These are phyloP conservation scores for Nannochloropsis gaditana DNA, from an alignment of 108 stramenopile species.

Conservation along the genomic window DNA sequence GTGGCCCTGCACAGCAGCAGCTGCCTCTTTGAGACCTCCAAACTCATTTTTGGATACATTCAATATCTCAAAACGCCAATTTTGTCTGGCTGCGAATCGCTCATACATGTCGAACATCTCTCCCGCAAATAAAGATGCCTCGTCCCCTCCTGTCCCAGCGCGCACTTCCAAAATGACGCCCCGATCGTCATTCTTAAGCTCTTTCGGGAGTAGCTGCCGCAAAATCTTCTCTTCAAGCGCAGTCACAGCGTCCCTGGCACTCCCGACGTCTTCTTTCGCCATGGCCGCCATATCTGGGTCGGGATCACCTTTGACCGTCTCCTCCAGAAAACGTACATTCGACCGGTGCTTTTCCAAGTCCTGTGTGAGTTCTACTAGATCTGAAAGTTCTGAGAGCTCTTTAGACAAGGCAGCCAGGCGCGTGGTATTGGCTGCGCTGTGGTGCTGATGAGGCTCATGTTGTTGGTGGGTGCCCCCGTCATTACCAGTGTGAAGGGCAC, in stretches of 20 bases:
- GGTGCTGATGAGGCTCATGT: background rate
- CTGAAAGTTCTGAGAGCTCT: background rate
- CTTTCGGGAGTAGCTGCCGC: constrained; percentile 28
- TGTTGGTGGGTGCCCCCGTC: background rate
- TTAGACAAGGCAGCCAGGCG: background rate
- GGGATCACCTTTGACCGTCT: constrained; percentile 12
- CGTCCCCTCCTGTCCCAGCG: constrained; percentile 92
- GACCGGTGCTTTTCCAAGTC: background rate
- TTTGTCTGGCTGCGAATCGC: constrained; percentile 66
- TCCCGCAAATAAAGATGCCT: constrained; percentile 84
- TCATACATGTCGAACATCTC: constrained; percentile 84
- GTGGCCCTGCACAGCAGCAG: constrained; percentile 66
- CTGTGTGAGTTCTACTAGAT: background rate
- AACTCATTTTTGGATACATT: constrained; percentile 68
- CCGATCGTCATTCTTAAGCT: constrained; percentile 60
- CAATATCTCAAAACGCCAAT: constrained; percentile 74
- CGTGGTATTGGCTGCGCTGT: background rate
- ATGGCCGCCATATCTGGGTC: constrained; percentile 36
- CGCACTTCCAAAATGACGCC: constrained; percentile 92
- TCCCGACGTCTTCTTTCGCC: constrained; percentile 30
- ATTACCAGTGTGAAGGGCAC: background rate
- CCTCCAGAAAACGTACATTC: constrained; percentile 19
- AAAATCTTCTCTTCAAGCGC: constrained; percentile 22
- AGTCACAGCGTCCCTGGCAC: constrained; percentile 7
- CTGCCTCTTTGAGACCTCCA: constrained; percentile 80